Evolutionary conservation across 176 grass and related monocot species (phyloP), one percentile per base, ranked within the genome.

Genomic region (Hyparrhenia diplandra): DNA sequence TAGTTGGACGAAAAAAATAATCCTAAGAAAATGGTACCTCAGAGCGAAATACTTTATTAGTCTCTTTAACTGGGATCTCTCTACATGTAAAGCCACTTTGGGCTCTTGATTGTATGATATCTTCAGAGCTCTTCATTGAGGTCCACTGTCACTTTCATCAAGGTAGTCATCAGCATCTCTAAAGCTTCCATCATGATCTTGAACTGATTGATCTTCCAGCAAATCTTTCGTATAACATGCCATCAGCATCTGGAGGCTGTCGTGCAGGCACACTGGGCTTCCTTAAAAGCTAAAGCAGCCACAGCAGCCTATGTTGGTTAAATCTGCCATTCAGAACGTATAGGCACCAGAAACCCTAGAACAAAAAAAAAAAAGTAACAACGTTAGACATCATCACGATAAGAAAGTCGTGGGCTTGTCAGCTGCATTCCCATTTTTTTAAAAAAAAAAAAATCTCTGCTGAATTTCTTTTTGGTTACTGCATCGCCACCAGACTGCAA

Each of bases 201-300:
- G 87, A 58, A 69, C 67, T 2, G 80, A 69, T 61, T 88, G 41
- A 16, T 36, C 87, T 28, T 89, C 74, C 41, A 93, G 61, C 43
- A 87, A 69, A 39, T 86, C 80, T 84, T 84, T 82, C 57, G 28
- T 60, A 91, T 4, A 89, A 64, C 27, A 64, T 75, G 36, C 14
- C 47, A 74, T 83, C 54, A 41, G 77, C 39, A 8, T 78, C 25
- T 11, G 6, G 76, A n/a, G 64, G 61, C 0, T 39, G 83, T 10
- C 52, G 42, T 51, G 66, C 49, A 13, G 71, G 45, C 21, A 68
- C 78, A 29, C 71, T 82, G 12, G 87, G 68, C 36, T 92, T 94
- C 62, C 87, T 86, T 42, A 94, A 77, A 77, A 92, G 4, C 87
- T 82, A 62, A 97, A 94, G 62, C 94, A 97, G 60, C 85, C 85